Percentiles rank a stretch among this genome's conserved stretches.
Conservation (phyloP, 2,329 filamentous ascomycete genomes). For the Stemphylium lycopersici region DNA sequence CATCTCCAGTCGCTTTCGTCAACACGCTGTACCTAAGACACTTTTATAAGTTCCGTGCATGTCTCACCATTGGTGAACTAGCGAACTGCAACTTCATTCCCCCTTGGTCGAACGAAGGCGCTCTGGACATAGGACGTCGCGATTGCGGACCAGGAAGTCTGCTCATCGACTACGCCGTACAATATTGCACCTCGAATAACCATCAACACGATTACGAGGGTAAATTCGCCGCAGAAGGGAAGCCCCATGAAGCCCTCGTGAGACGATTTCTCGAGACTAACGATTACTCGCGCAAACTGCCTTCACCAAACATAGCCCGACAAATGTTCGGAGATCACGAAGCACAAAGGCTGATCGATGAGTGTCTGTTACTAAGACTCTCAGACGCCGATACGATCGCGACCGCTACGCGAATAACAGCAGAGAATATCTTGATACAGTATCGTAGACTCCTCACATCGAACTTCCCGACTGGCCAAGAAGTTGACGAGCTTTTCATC, state of each 20-base stretch:
- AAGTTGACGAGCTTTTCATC: slow-evolving; percentile 65
- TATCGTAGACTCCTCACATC: slow-evolving; percentile 57
- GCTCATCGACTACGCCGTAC: slow-evolving; percentile 63
- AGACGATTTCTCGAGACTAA: slow-evolving; percentile 56
- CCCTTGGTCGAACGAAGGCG: slow-evolving; percentile 50
- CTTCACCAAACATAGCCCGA: slow-evolving; percentile 64
- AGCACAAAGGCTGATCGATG: slow-evolving; percentile 59
- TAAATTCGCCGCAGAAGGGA: slow-evolving; percentile 57
- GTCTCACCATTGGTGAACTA: slow-evolving; percentile 67
- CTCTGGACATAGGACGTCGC: slow-evolving; percentile 56
- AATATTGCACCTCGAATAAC: slow-evolving; percentile 59
- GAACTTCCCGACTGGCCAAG: slow-evolving; percentile 33
- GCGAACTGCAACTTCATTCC: slow-evolving; percentile 67
- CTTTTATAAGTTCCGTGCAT: slow-evolving; percentile 62
- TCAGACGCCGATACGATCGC: slow-evolving; percentile 61
- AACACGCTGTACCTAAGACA: slow-evolving; percentile 63
- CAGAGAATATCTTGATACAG: slow-evolving; percentile 62
- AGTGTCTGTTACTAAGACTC: slow-evolving; percentile 54
- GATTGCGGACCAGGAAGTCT: slow-evolving; percentile 64
- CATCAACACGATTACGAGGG: slow-evolving; percentile 61
- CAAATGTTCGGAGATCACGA: slow-evolving; percentile 66
- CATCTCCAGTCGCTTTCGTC: slow-evolving; percentile 64
- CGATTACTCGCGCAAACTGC: slow-evolving; percentile 58
- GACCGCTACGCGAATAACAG: slow-evolving; percentile 65
- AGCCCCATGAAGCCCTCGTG: slow-evolving; percentile 59